Evolutionary conservation across 768 basidiomycete genomes (phyloP), one percentile per base, ranked within the genome.

Genomic region (Lactarius tabidus): DNA sequence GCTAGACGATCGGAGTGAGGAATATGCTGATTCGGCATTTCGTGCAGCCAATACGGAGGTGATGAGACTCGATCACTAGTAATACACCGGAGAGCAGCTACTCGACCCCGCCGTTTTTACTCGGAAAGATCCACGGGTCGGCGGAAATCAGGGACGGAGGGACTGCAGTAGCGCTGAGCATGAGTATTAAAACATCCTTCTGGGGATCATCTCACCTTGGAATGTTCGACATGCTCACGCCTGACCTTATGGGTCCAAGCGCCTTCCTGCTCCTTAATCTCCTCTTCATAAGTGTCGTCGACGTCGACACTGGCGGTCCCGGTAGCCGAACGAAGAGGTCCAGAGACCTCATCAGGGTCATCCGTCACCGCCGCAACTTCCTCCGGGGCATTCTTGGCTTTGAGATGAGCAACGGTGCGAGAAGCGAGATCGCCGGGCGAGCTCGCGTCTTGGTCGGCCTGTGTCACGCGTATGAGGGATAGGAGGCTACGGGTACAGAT

Each of bases 331-430:
- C 56, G 57, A 29, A 70, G 56, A 6, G 69, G 69, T 5, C 69
- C 69, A 41, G 52, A 51, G 31, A 70, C 57, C 59, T 70, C 69
- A 12, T 70, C 69, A 41, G 48, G 69, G 45, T 68, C 69, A 28
- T 62, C 62, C 29, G 48, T 29, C 36, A 60, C 57, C 36, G 38
- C 54, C 35, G 54, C 5, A 1, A 29, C 33, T 41, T 68, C 69
- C 39, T 70, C n/a, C 69, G 54, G 15, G 7, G 33, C 57, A 28
- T 35, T 36, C 33, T 60, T 70, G 41, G 45, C 67, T 28, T 54
- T 63, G 14, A 65, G 38, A 33, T 68, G 59, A 28, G 53, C 29
- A 8, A 68, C 64, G 18, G 69, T 70, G 45, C 63, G 67, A 28
- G 59, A 33, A 29, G 62, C 60, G 35, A 70, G 67, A n/a, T 70